Conservation (phyloP, 2,329 filamentous ascomycete species). For the Pseudovirgaria hyperparasitica region DNA sequence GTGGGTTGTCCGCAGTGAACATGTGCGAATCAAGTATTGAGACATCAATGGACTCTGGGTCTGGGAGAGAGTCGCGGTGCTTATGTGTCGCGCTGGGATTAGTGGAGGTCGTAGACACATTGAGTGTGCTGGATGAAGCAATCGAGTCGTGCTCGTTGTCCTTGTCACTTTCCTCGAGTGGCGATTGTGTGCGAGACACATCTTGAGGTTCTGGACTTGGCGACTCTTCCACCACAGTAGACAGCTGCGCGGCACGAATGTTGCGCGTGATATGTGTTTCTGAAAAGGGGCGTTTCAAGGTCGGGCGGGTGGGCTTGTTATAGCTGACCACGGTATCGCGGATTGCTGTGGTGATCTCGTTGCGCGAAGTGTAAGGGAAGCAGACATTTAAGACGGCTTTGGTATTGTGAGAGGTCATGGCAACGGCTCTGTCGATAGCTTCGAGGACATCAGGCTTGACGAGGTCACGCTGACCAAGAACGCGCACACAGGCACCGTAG, state of each 20-base stretch:
- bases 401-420: slow-evolving; percentile 74
- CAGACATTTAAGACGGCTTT: slow-evolving; percentile 77
- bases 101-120: slow-evolving; percentile 20
- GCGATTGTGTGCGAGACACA: slow-evolving; percentile 17
- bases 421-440: slow-evolving; percentile 74
- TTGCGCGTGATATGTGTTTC: slow-evolving; percentile 78
- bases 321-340: slow-evolving; percentile 80
- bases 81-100: slow-evolving; percentile 12
- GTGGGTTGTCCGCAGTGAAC: slow-evolving; percentile 75
- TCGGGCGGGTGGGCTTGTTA: slow-evolving; percentile 53
- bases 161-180: slow-evolving; percentile 16
- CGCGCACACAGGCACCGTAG: slow-evolving; percentile 77
- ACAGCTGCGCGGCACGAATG: slow-evolving; percentile 46
- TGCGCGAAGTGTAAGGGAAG: slow-evolving; percentile 91
- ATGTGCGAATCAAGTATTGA: slow-evolving; percentile 75
- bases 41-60: slow-evolving; percentile 76
- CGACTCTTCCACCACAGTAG: slow-evolving; percentile 23
- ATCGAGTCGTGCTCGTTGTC: slow-evolving; percentile 18
- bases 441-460: slow-evolving; percentile 79
- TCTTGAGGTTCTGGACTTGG: too few relatives aligned
- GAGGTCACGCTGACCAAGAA: slow-evolving; percentile 73
- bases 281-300: slow-evolving; percentile 58
- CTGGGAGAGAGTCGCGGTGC: slow-evolving; percentile 36
- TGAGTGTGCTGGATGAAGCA: slow-evolving; percentile 26
- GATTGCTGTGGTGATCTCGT: slow-evolving; percentile 88